Evolutionary conservation across 1,284 basidiomycete species (phyloP).

Genomic region (Schizopora paradoxa): DNA sequence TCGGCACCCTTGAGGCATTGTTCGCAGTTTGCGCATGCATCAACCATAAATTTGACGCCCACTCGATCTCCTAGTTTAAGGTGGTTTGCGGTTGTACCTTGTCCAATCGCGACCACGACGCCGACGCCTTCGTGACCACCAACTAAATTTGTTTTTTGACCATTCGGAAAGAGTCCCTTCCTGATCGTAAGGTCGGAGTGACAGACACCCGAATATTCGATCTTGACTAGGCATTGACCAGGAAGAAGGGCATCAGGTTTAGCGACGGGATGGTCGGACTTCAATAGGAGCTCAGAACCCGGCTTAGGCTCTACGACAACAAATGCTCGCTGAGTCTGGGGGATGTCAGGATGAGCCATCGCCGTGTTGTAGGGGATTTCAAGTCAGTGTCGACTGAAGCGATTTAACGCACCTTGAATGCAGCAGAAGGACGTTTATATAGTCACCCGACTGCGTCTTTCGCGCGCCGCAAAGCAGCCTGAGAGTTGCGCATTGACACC

Average conservation of each 20-base stretch:
- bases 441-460: no score
- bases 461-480: no score
- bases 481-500: no score
- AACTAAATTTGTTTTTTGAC: slow-evolving; percentile 38
- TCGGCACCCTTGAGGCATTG: slow-evolving; percentile 39
- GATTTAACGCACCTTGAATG: no score
- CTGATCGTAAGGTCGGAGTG: slow-evolving; percentile 36
- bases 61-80: slow-evolving; percentile 39
- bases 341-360: slow-evolving; percentile 19
- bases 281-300: slow-evolving; percentile 14
- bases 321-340: slow-evolving; percentile 27
- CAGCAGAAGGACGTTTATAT: no score
- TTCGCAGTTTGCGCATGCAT: slow-evolving; percentile 41
- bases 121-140: slow-evolving; percentile 43
- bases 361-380: no score
- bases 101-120: slow-evolving; percentile 41
- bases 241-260: slow-evolving; percentile 37
- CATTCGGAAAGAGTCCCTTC: slow-evolving; percentile 35
- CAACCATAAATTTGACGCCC: slow-evolving; percentile 48
- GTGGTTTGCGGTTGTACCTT: slow-evolving; percentile 32
- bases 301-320: slow-evolving; percentile 23
- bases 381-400: no score
- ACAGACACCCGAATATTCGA: slow-evolving; percentile 35
- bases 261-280: slow-evolving; percentile 26
- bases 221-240: slow-evolving; percentile 41